A percentile compares a stretch with the other conserved stretches of the same genome.
Conservation (phyloP, 2,329 filamentous ascomycete species). For the Tolypocladium ovalisporum region DNA sequence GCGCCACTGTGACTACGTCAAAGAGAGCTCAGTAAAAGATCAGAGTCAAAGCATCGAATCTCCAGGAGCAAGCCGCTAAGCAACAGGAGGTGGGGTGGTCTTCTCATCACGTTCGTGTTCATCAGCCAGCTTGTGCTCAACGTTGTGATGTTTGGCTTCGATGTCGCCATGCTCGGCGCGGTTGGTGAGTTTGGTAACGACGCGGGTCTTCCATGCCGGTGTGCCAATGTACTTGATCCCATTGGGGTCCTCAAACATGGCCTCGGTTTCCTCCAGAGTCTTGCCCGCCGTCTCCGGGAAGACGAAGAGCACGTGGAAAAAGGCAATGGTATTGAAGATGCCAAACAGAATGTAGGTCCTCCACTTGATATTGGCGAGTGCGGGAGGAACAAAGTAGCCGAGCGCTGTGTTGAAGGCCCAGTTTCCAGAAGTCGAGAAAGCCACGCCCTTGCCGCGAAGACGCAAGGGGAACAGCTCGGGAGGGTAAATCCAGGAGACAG, state of each 20-base stretch:
- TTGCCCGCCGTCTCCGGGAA: slow-evolving; percentile 48
- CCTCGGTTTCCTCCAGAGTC: slow-evolving; percentile 41
- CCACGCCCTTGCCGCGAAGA: slow-evolving; percentile 41
- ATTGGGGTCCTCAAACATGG: slow-evolving; percentile 31
- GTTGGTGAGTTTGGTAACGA: slow-evolving; percentile 9
- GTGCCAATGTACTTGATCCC: slow-evolving; percentile 19
- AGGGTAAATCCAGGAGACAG: slow-evolving; percentile 44
- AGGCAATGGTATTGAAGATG: slow-evolving; percentile 38
- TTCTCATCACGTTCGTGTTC: slow-evolving; percentile 7
- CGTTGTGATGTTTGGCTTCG: slow-evolving; percentile 11
- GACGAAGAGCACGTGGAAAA: slow-evolving; percentile 39
- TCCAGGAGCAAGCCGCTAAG: neutral
- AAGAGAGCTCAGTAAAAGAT: neutral
- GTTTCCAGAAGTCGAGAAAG: slow-evolving; percentile 35
- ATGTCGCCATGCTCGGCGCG: slow-evolving; percentile 16
- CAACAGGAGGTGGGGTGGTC: neutral
- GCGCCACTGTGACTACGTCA: neutral
- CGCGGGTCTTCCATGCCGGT: slow-evolving; percentile 19
- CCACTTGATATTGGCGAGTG: slow-evolving; percentile 33
- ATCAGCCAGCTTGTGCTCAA: slow-evolving; percentile 9
- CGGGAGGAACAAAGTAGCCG: slow-evolving; percentile 25
- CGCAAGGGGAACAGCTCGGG: slow-evolving; percentile 42
- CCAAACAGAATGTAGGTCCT: slow-evolving; percentile 41
- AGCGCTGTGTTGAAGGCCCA: slow-evolving; percentile 30
- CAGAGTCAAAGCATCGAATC: neutral